These are phyloP conservation scores for Exserohilum rostratum DNA, from an alignment of 2,329 filamentous ascomycete genomes.

Conservation along the genomic window DNA sequence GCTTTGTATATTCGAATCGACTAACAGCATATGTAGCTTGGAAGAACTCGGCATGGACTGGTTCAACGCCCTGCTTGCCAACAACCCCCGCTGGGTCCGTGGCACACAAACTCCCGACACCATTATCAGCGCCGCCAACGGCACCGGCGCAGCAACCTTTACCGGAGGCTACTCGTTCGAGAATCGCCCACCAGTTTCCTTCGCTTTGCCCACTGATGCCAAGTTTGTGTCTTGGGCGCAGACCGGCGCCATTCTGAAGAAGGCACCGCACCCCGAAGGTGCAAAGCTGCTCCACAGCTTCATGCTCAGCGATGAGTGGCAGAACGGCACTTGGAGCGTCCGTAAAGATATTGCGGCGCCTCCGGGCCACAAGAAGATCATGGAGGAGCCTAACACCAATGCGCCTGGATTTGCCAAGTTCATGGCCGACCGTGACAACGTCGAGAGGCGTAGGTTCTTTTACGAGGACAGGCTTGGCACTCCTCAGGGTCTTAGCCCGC, in stretches of 20 bases:
- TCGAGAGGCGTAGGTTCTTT: conserved; percentile 53
- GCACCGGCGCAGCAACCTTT: conserved; percentile 27
- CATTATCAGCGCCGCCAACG: conserved; percentile 39
- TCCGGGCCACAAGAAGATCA: conserved; percentile 33
- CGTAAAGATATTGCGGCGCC: conserved; percentile 42
- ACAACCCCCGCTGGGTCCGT: conserved; percentile 62
- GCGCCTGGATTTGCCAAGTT: conserved; percentile 49
- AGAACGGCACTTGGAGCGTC: conserved; percentile 47
- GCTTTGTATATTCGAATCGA: neutral
- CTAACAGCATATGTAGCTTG: conserved; percentile 16
- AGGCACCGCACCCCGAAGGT: conserved; percentile 58
- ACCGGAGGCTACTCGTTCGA: conserved; percentile 7
- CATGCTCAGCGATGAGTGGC: conserved; percentile 52
- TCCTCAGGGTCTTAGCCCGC: conserved; percentile 52
- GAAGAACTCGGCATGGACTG: conserved; percentile 53
- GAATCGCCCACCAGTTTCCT: neutral
- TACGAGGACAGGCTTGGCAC: conserved; percentile 53
- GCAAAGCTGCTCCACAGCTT: conserved; percentile 60
- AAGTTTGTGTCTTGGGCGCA: conserved; percentile 58
- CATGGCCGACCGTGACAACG: conserved; percentile 51
- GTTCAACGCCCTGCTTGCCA: conserved; percentile 56
- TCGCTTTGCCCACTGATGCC: conserved; percentile 43
- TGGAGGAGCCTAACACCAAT: conserved; percentile 46
- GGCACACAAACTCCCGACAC: conserved; percentile 54
- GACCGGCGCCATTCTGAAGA: conserved; percentile 55